Percentiles rank a stretch among this genome's conserved stretches.
phyloP scores from a whole-genome alignment of 805 yeast genomes.

The Candida orba region DNA sequence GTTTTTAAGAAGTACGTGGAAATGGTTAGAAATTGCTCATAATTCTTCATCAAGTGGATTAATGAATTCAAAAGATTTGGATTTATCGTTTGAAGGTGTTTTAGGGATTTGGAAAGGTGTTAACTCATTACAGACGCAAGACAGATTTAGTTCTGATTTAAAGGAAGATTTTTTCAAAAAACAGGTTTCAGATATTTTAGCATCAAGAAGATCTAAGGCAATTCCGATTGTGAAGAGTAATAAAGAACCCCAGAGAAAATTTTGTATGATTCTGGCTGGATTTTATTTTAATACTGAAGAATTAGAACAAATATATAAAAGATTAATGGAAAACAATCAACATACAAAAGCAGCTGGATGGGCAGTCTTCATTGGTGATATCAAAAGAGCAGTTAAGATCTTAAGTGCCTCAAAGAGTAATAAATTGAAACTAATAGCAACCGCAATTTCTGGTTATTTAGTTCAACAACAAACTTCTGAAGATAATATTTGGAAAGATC shows the following conservation, averaged over 20 bases:
- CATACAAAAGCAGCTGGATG: conserved; percentile 93
- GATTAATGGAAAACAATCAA: conserved; percentile 49
- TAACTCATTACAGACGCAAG: conserved; percentile 42
- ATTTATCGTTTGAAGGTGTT: conserved; percentile 84
- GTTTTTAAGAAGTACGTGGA: conserved; percentile 79
- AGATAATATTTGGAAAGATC: conserved; percentile 75
- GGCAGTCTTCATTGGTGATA: conserved; percentile 93
- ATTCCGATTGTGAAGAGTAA: conserved; percentile 31
- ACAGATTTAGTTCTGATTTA: conserved; percentile 30
- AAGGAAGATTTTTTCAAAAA: conserved; percentile 14
- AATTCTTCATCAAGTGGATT: conserved; percentile 56
- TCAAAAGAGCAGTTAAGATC: conserved; percentile 72
- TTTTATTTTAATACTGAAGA: conserved; percentile 80
- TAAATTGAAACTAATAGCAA: conserved; percentile 69
- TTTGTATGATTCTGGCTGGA: conserved; percentile 81
- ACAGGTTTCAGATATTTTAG: conserved; percentile 27
- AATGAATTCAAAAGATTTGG: conserved; percentile 63
- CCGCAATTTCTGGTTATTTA: conserved; percentile 88
- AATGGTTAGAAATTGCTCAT: conserved; percentile 76
- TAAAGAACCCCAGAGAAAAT: conserved; percentile 60
- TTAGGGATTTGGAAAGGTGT: conserved; percentile 83
- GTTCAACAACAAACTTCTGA: conserved; percentile 47
- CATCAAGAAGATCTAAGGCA: conserved; percentile 25
- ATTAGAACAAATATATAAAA: conserved; percentile 58
- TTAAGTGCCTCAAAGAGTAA: conserved; percentile 68